Conservation (phyloP, 176 grass and related monocot genomes). For the Microstegium vimineum region DNA sequence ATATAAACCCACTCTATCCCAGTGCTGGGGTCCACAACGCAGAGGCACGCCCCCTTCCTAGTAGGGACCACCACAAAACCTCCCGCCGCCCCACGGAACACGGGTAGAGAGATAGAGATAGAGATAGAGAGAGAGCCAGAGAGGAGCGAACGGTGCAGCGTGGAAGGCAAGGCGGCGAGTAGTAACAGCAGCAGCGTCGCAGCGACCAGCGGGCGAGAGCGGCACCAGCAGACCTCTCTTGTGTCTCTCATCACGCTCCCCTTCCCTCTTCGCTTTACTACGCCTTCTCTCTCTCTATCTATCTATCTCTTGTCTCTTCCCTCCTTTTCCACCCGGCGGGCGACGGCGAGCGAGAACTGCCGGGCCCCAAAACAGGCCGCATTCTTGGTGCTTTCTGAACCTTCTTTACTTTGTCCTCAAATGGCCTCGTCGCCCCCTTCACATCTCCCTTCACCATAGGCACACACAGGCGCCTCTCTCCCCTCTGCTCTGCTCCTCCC, state of each 20-base stretch:
- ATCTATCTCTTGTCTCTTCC: not conserved
- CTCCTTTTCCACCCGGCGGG: not conserved
- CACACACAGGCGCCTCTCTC: not conserved
- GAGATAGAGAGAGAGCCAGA: no score
- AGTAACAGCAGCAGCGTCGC: not conserved
- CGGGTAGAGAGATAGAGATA: not conserved
- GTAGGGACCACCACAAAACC: not conserved
- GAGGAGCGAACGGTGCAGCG: not conserved
- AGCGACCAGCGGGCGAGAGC: not conserved
- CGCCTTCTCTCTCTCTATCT: not conserved
- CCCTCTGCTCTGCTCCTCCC: not conserved
- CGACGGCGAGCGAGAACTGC: constrained; percentile 25
- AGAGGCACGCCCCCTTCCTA: not conserved
- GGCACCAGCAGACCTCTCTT: not conserved
- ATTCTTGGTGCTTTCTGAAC: constrained; percentile 51
- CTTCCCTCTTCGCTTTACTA: not conserved
- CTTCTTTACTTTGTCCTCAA: constrained; percentile 56
- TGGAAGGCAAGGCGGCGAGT: not conserved
- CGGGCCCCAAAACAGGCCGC: constrained; percentile 35
- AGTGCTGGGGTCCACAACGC: not conserved
- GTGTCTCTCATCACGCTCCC: constrained; percentile 4
- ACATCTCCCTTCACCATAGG: not conserved
- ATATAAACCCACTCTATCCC: not conserved
- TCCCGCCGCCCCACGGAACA: not conserved
- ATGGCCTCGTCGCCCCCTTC: constrained; percentile 15